Evolutionary conservation across 495 filamentous ascomycete genomes (phyloP).

Genomic region (Friedmanniomyces endolithicus): DNA sequence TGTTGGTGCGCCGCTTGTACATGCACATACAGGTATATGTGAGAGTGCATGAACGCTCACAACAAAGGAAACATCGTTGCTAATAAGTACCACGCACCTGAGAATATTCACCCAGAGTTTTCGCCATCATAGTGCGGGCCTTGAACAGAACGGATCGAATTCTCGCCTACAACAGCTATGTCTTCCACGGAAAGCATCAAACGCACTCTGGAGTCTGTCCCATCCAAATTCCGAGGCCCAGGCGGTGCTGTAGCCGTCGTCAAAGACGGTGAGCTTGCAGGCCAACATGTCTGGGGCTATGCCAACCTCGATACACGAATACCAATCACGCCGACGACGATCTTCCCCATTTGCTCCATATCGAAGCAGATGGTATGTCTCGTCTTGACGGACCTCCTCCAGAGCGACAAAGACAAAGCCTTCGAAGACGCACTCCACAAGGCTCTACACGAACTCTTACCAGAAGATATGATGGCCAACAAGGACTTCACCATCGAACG

Average conservation of each 20-base stretch:
- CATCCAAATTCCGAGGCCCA: conserved; percentile 5
- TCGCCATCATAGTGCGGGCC: too few relatives aligned
- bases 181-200: background rate
- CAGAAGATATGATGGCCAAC: background rate
- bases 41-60: too few relatives aligned
- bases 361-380: conserved; percentile 18
- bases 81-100: too few relatives aligned
- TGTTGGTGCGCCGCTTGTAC: too few relatives aligned
- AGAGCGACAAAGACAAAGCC: background rate
- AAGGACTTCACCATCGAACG: conserved; percentile 4
- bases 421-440: background rate
- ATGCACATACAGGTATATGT: too few relatives aligned
- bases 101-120: too few relatives aligned
- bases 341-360: conserved; percentile 16
- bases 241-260: conserved; percentile 8
- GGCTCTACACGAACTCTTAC: conserved; percentile 4
- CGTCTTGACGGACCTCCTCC: background rate
- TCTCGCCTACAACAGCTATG: too few relatives aligned
- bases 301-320: conserved; percentile 8
- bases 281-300: conserved; percentile 9
- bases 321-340: conserved; percentile 2
- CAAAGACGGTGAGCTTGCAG: conserved; percentile 7
- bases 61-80: too few relatives aligned
- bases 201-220: background rate
- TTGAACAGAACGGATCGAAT: too few relatives aligned